phyloP scores from a whole-genome alignment of 2,329 filamentous ascomycete species.

The Exophiala calicioides region DNA sequence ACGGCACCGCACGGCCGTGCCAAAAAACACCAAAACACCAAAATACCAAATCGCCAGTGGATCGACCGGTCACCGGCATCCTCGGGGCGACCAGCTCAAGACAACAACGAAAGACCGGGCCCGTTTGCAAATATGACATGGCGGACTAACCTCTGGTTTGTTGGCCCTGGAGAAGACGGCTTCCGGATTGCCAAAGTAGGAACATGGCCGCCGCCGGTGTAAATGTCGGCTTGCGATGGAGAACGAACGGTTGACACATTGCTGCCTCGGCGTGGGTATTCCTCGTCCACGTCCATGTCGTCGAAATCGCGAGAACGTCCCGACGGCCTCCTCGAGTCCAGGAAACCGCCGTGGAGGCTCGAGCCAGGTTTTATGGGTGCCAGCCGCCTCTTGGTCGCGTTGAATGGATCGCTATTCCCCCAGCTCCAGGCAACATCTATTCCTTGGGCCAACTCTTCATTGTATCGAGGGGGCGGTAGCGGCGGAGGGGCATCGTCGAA shows the following conservation, averaged over 20 bases:
- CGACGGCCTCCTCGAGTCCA: constrained; percentile 34
- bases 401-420: constrained; percentile 57
- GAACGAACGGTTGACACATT: constrained; percentile 32
- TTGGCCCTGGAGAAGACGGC: constrained; percentile 24
- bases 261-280: constrained; percentile 38
- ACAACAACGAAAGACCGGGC: not conserved
- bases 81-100: not conserved
- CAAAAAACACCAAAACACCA: constrained; percentile 5
- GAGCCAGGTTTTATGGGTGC: constrained; percentile 52
- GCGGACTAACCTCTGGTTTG: constrained; percentile 31
- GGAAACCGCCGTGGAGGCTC: constrained; percentile 51
- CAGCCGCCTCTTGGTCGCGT: constrained; percentile 31
- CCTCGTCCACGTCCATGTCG: constrained; percentile 41
- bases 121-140: constrained; percentile 6
- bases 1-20: constrained; percentile 5
- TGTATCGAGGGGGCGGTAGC: constrained; percentile 63
- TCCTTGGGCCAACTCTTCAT: constrained; percentile 58
- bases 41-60: too few species aligned
- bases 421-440: constrained; percentile 65
- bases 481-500: constrained; percentile 58
- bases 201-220: constrained; percentile 69
- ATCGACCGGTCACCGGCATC: not conserved
- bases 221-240: constrained; percentile 19
- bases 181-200: constrained; percentile 60
- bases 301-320: constrained; percentile 34